Percentiles rank a stretch among this genome's conserved stretches.
Evolutionary conservation across 371 early-diverging fungal genomes (phyloP).

Genomic region (Basidiobolus meristosporus): DNA sequence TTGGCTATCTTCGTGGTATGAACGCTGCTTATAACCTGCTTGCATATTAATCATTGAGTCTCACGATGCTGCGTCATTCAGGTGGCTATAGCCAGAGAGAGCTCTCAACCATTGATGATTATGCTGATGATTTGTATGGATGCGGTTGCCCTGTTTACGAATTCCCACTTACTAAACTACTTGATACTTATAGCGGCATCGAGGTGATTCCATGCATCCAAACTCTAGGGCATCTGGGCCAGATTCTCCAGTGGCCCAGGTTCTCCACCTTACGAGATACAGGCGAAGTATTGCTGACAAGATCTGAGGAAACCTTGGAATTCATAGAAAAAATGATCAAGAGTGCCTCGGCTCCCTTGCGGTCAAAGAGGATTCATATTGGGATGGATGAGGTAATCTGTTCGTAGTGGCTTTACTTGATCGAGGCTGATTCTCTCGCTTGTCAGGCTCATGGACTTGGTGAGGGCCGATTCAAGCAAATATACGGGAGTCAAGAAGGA

Average conservation of each 20-base stretch:
- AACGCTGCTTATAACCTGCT: background rate
- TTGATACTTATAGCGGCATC: slow-evolving; percentile 57
- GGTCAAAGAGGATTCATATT: slow-evolving; percentile 61
- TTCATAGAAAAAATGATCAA: slow-evolving; percentile 54
- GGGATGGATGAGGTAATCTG: slow-evolving; percentile 58
- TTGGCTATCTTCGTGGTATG: slow-evolving; percentile 59
- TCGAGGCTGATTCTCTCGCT: background rate
- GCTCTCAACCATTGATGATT: slow-evolving; percentile 47
- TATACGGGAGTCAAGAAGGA: slow-evolving; percentile 57
- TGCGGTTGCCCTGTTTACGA: background rate
- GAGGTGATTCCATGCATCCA: slow-evolving; percentile 82
- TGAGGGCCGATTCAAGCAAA: slow-evolving; percentile 53
- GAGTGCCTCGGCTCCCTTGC: slow-evolving; percentile 36
- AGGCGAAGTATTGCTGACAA: slow-evolving; percentile 47
- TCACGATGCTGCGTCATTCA: slow-evolving; percentile 1
- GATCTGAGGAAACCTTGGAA: slow-evolving; percentile 53
- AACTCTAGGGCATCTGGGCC: slow-evolving; percentile 76
- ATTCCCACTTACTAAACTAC: background rate
- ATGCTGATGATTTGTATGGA: slow-evolving; percentile 40
- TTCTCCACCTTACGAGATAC: slow-evolving; percentile 61
- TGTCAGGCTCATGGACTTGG: slow-evolving; percentile 55
- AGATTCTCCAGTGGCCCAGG: slow-evolving; percentile 75
- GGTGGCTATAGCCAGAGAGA: slow-evolving; percentile 51
- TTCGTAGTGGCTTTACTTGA: background rate
- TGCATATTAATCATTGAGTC: background rate